Base-by-base conservation (phyloP, 169 alveolate species). In the Neospora caninum region DNA sequence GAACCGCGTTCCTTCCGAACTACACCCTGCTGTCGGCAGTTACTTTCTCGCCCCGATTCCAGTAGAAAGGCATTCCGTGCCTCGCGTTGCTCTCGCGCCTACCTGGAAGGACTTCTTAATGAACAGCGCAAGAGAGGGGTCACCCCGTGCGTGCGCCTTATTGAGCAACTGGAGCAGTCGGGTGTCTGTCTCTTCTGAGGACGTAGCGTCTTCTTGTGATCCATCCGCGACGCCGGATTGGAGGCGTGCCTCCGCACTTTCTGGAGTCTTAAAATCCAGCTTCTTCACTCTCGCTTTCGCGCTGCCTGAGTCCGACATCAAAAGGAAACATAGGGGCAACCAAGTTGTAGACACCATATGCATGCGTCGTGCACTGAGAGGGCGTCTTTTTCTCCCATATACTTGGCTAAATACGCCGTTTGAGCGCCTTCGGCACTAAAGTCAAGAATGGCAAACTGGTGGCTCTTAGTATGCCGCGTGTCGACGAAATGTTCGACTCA, bases 221-320 rank as follows among this genome's bases (percentile, higher is more conserved):
- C 29, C 29, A 49, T 49, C 58, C 9, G 43, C 84, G 43, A 29
- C 16, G 0, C 45, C 84, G n/a, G 39, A 6, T 34, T 73, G 43
- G 84, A 4, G 43, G 22, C 25, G 7, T 38, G 27, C 43, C 41
- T 39, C 89, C 38, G 36, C 39, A 34, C 87, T 39, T 34, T 78
- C 87, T 38, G 87, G 45, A 22, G 87, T 34, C 87, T 38, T 78
- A 45, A 82, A 82, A 49, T 82, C 89, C 70, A 82, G 70, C 67
- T 42, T 39, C 89, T 39, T 39, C 67, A 39, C 69, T 42, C 89
- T 18, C 39, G 54, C 18, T 49, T 41, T 82, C 69, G 67, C 34
- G 41, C 84, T 73, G 49, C 45, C 84, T 73, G 84, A n/a, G 43
- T 73, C 6, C 49, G 84, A 25, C 27, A n/a, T 42, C 38, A 69